Percentiles rank a stretch among this genome's conserved stretches.
Conservation (phyloP, 2,329 filamentous ascomycete genomes). For the Colletotrichum karsti region DNA sequence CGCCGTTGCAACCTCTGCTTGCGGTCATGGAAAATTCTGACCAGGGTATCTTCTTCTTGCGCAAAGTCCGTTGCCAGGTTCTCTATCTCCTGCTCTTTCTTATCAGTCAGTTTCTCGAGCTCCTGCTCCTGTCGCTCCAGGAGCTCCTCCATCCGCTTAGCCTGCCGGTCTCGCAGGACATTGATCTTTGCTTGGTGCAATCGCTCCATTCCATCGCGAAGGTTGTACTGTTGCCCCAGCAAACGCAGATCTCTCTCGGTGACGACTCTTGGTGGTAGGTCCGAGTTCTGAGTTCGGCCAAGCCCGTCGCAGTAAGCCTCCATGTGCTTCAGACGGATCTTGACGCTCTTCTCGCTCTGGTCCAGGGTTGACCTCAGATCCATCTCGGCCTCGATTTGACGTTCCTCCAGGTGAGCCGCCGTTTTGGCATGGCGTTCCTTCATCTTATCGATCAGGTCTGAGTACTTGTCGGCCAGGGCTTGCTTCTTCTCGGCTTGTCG, state of each 20-base stretch:
- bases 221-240: slow-evolving; percentile 67
- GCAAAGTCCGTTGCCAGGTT: slow-evolving; percentile 55
- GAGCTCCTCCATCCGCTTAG: slow-evolving; percentile 68
- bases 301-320: slow-evolving; percentile 70
- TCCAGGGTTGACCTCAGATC: slow-evolving; percentile 63
- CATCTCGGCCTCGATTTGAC: slow-evolving; percentile 70
- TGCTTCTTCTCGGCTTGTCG: slow-evolving; percentile 59
- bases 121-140: slow-evolving; percentile 63
- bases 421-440: slow-evolving; percentile 63
- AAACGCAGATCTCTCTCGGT: slow-evolving; percentile 68
- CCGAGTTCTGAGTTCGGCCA: slow-evolving; percentile 47
- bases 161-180: slow-evolving; percentile 71
- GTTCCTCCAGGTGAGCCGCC: slow-evolving; percentile 64
- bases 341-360: slow-evolving; percentile 64
- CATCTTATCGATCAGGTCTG: slow-evolving; percentile 58
- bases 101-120: slow-evolving; percentile 52
- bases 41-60: slow-evolving; percentile 59
- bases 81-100: slow-evolving; percentile 57
- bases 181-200: slow-evolving; percentile 70
- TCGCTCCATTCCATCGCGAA: slow-evolving; percentile 67
- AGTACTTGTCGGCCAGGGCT: slow-evolving; percentile 55
- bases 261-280: slow-evolving; percentile 59
- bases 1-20: slow-evolving; percentile 53
- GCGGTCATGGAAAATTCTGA: slow-evolving; percentile 53
- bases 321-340: slow-evolving; percentile 70